phyloP scores from a whole-genome alignment of 495 filamentous ascomycete species.

The Aspergillus incahuasiensis region DNA sequence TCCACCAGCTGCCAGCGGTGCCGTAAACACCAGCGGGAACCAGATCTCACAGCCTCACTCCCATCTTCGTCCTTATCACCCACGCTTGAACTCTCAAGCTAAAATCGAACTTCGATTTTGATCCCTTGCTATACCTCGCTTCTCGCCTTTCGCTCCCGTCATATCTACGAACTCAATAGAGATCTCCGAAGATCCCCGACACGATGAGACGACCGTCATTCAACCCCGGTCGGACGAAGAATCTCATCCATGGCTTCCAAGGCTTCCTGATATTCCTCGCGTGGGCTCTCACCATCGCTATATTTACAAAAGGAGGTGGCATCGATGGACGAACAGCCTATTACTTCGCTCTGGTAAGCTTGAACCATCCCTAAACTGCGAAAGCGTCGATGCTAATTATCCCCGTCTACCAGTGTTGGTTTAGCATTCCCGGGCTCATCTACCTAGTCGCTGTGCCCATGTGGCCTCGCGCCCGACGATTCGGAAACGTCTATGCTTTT shows the following conservation, averaged over 20 bases:
- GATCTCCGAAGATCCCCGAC: not conserved
- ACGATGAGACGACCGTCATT: constrained; percentile 33
- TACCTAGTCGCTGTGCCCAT: constrained; percentile 80
- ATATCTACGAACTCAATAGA: not conserved
- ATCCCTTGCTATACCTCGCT: not conserved
- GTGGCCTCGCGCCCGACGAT: constrained; percentile 72
- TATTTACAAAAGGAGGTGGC: constrained; percentile 59
- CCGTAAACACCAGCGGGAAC: constrained; percentile 19
- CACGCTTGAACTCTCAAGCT: not conserved
- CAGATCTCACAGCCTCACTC: not conserved
- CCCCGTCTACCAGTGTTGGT: constrained; percentile 63
- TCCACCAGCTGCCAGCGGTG: constrained; percentile 15
- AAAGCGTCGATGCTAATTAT: constrained; percentile 16
- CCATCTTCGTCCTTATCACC: not conserved
- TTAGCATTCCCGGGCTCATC: constrained; percentile 75
- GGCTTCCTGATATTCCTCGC: constrained; percentile 62
- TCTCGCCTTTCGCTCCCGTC: not conserved
- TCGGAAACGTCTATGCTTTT: constrained; percentile 81
- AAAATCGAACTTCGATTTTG: not conserved
- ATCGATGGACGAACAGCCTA: constrained; percentile 68
- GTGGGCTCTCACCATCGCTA: constrained; percentile 67
- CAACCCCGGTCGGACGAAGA: constrained; percentile 44
- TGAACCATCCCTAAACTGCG: not conserved
- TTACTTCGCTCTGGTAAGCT: constrained; percentile 72
- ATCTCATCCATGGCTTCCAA: constrained; percentile 52